A percentile compares a stretch with the other conserved stretches of the same genome.
These are phyloP conservation scores for Raffaelea albimanens DNA, from an alignment of 2,329 filamentous ascomycete species.

Conservation along the genomic window DNA sequence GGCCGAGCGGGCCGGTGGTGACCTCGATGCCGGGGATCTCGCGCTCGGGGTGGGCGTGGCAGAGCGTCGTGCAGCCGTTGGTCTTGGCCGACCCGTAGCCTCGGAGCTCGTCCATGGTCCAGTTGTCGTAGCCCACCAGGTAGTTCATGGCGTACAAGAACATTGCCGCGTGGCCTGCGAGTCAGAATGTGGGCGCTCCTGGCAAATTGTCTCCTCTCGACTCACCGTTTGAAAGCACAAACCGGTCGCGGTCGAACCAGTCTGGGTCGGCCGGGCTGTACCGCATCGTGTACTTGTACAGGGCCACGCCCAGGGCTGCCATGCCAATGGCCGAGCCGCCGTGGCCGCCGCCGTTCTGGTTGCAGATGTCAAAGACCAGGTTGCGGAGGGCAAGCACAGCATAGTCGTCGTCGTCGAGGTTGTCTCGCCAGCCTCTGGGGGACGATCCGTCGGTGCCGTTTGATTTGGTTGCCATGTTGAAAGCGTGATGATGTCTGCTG, in stretches of 20 bases:
- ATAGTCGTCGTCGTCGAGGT: neutral
- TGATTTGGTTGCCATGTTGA: no score
- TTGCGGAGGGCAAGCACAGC: neutral
- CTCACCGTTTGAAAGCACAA: constrained; percentile 48
- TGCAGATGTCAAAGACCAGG: neutral
- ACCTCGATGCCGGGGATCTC: constrained; percentile 49
- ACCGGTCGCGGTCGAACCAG: constrained; percentile 54
- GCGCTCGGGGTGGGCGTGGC: constrained; percentile 48
- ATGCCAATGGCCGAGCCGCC: constrained; percentile 40
- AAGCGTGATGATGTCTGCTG: no score
- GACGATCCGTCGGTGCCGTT: no score
- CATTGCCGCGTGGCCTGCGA: constrained; percentile 35
- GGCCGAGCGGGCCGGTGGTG: constrained; percentile 49
- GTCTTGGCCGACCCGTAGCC: constrained; percentile 27
- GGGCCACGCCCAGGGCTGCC: constrained; percentile 50
- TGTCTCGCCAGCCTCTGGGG: no score
- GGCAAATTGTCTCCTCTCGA: no score
- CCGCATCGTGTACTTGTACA: constrained; percentile 53
- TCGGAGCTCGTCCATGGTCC: constrained; percentile 48
- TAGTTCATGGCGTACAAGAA: constrained; percentile 46
- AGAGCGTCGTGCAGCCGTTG: constrained; percentile 33
- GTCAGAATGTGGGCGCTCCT: no score
- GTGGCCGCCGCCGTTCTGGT: neutral
- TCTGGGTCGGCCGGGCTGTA: constrained; percentile 45
- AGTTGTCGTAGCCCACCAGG: constrained; percentile 40